Percentiles rank a stretch among this genome's conserved stretches.
Conservation (phyloP, 176 grass and related monocot species). For the Oropetium thomaeum region DNA sequence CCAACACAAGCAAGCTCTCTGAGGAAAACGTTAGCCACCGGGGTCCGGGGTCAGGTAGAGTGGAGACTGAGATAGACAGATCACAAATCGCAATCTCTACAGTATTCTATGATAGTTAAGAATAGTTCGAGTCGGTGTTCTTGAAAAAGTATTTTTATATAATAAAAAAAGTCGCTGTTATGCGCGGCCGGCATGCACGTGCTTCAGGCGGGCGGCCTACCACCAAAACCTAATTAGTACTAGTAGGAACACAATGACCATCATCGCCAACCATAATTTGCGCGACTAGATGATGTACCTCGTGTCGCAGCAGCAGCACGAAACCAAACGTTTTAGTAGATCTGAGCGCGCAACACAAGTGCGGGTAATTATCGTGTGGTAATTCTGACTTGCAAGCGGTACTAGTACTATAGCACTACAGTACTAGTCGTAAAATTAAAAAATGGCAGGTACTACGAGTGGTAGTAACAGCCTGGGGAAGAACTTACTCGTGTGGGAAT, state of each 20-base stretch:
- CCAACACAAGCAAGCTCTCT: not conserved
- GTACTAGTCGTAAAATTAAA: conserved; percentile 3
- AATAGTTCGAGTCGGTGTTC: not conserved
- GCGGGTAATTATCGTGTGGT: not conserved
- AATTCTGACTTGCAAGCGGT: not conserved
- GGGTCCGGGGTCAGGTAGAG: not conserved
- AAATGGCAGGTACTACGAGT: not conserved
- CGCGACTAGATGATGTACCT: conserved; percentile 13
- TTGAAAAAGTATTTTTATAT: too few relatives aligned
- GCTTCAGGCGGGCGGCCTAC: conserved; percentile 16
- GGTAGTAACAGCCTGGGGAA: not conserved
- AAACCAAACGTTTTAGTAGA: conserved; percentile 27
- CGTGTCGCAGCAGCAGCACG: conserved; percentile 11
- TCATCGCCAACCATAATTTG: conserved; percentile 38
- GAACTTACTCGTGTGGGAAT: conserved; percentile 83
- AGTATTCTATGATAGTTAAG: not conserved
- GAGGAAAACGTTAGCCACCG: not conserved
- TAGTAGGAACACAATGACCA: conserved; percentile 34
- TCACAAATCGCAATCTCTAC: conserved; percentile 1
- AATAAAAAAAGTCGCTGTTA: not conserved
- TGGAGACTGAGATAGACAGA: not conserved
- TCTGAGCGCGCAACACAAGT: conserved; percentile 25
- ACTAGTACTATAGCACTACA: not conserved
- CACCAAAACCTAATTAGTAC: conserved; percentile 30
- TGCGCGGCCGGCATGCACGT: conserved; percentile 3